Evolutionary conservation across 148 eudicot genomes (phyloP), one percentile per base, ranked within the genome.

Genomic region (Rhododendron ferrugineum): DNA sequence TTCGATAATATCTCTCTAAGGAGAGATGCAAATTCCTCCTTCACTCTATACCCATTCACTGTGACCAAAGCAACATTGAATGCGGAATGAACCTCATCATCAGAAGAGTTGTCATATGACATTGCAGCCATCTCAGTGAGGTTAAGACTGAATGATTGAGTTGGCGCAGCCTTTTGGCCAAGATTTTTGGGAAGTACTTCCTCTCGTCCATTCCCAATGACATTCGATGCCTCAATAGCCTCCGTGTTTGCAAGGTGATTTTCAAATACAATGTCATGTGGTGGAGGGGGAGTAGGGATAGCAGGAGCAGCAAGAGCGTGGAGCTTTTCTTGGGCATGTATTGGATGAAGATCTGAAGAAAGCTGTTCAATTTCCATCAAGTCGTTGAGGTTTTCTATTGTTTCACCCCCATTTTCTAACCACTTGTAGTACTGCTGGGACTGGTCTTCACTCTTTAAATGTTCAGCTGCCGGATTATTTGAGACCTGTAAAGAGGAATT

Each of bases 21-120:
- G n/a, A 14, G 32, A 78, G 56, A 44, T 11, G 81, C 56, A 44
- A 78, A 44, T 78, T 78, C 58, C 34, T 44, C 32, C 58, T 78
- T 78, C 81, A 78, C 81, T 47, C 54, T 78, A 78, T 78, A 78
- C 34, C 81, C 81, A 13, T 78, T 47, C 56, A 78, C 81, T 26
- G 81, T 44, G 32, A 78, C 81, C 81, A 47, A 26, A 78, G 81
- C 34, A 44, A 13, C 30, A 47, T 78, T 4, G 5, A 78, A 16
- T 44, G 56, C 81, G 28, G 81, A 78, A 11, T n/a, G 18, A 47
- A 47, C 81, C 32, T 78, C 81, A n/a, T 78, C 58, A 47, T 47
- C 52, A n/a, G 52, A 44, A 44, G 56, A 78, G 36, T 78, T 40
- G 23, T 40, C 79, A 9, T 22, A 36, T 73, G 42, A 36, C 79